phyloP scores from a whole-genome alignment of 73 alveolate species.

The Tetrahymena malaccensis region DNA sequence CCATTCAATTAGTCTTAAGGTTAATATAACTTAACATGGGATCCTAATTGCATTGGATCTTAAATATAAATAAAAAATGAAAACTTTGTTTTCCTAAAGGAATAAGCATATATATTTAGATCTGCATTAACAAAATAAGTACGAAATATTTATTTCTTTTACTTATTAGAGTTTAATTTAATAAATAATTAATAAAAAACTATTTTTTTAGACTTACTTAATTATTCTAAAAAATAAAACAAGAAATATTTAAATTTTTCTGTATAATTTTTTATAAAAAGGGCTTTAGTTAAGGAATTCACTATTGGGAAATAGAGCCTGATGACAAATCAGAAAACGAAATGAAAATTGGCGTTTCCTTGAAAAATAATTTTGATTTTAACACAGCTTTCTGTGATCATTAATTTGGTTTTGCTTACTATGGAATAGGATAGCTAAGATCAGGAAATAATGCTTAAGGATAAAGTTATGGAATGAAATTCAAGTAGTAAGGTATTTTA shows the following conservation, averaged over 20 bases:
- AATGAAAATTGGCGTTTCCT: slow-evolving; percentile 58
- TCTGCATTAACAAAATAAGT: slow-evolving; percentile 58
- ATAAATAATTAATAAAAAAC: neutral
- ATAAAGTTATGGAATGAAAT: slow-evolving; percentile 45
- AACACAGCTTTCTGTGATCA: slow-evolving; percentile 56
- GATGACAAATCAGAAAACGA: slow-evolving; percentile 52
- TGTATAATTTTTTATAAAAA: neutral
- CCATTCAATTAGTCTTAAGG: too few species aligned
- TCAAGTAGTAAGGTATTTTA: slow-evolving; percentile 48
- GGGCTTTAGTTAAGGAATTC: slow-evolving; percentile 56
- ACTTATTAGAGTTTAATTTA: neutral
- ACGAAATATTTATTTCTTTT: neutral
- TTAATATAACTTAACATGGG: neutral
- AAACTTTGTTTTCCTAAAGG: slow-evolving; percentile 53
- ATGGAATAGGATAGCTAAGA: slow-evolving; percentile 58
- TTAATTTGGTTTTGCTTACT: slow-evolving; percentile 56
- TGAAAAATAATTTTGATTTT: slow-evolving; percentile 5
- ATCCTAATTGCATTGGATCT: neutral
- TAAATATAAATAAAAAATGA: slow-evolving; percentile 12
- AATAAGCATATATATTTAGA: slow-evolving; percentile 73
- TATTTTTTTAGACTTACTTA: neutral
- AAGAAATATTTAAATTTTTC: too few species aligned
- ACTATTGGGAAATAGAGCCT: slow-evolving; percentile 56
- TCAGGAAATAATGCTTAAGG: slow-evolving; percentile 54
- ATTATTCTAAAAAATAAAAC: neutral